Evolutionary conservation across 495 filamentous ascomycete genomes (phyloP), one percentile per base, ranked within the genome.

Genomic region (Neurospora tetrasperma): DNA sequence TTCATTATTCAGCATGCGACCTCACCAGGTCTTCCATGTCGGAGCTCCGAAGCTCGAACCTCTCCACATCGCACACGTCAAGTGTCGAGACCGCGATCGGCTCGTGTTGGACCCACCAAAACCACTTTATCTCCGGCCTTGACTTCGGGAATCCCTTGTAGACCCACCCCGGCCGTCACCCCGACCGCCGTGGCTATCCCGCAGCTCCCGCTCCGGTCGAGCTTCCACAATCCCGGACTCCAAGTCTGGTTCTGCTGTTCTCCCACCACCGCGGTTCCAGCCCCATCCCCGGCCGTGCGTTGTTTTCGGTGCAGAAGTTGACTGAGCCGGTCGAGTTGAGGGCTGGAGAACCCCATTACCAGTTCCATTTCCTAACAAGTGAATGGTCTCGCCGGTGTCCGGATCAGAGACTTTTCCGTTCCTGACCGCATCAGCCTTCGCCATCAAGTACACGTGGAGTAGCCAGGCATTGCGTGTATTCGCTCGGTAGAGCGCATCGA

Each of bases 401-500:
- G 74, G 70, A 72, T 80, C 76, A 27, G 78, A 12, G 77, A 84
- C 75, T 83, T 83, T 41, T 76, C 76, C 71, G 11, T 73, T 71
- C 18, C 71, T 77, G 71, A 85, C 82, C 74, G 84, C 84, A 44
- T 81, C 76, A 9, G 85, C 88, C 75, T 90, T 88, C 70, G 89
- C 80, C 11, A 88, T 85, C 69, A 97, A 82, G 75, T 90, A 86
- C 40, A 88, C 85, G 76, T 97, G 92, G n/a, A 97, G 85, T 10
- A 91, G 77, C 62, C 90, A 83, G 5, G 91, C 92, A 76, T 94
- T 97, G 73, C 89, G 85, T 2, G 92, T 94, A 78, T 97, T 97
- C 79, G 89, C 86, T 43, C 86, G 80, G 73, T 84, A 85, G 11
- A 84, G 23, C 3, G 83, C 80, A 78, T 98, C 96, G 43, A 87